phyloP scores from a whole-genome alignment of 768 basidiomycete genomes.

The Megacollybia marginata region DNA sequence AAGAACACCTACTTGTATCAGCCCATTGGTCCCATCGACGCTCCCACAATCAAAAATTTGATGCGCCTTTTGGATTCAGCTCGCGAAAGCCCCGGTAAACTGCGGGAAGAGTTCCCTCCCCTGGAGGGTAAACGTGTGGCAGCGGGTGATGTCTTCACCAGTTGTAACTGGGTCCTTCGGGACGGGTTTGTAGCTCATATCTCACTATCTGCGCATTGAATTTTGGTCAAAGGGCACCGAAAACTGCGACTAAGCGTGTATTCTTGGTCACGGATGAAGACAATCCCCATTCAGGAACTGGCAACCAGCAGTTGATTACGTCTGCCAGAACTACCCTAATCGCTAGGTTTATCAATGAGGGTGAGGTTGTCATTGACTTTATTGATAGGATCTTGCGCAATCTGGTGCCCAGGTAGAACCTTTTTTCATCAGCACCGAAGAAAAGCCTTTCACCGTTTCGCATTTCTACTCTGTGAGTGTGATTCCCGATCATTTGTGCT shows the following conservation, averaged over 20 bases:
- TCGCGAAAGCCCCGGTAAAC: constrained; percentile 51
- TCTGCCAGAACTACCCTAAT: constrained; percentile 68
- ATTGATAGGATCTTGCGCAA: constrained; percentile 70
- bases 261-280: constrained; percentile 93
- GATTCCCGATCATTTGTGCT: neutral
- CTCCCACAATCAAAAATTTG: constrained; percentile 74
- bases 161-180: constrained; percentile 84
- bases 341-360: constrained; percentile 27
- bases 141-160: constrained; percentile 85
- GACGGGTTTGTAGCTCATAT: constrained; percentile 54
- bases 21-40: constrained; percentile 68
- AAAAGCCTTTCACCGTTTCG: constrained; percentile 59
- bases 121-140: constrained; percentile 52
- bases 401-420: constrained; percentile 77
- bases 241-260: constrained; percentile 86
- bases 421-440: constrained; percentile 75
- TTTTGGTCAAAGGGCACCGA: constrained; percentile 51
- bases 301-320: constrained; percentile 52
- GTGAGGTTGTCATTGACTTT: neutral
- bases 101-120: constrained; percentile 60
- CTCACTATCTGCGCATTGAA: neutral
- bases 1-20: constrained; percentile 67
- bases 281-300: constrained; percentile 54
- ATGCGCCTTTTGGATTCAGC: constrained; percentile 69
- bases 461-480: constrained; percentile 73